Evolutionary conservation across 768 basidiomycete species (phyloP).

Genomic region (Serendipita indica): DNA sequence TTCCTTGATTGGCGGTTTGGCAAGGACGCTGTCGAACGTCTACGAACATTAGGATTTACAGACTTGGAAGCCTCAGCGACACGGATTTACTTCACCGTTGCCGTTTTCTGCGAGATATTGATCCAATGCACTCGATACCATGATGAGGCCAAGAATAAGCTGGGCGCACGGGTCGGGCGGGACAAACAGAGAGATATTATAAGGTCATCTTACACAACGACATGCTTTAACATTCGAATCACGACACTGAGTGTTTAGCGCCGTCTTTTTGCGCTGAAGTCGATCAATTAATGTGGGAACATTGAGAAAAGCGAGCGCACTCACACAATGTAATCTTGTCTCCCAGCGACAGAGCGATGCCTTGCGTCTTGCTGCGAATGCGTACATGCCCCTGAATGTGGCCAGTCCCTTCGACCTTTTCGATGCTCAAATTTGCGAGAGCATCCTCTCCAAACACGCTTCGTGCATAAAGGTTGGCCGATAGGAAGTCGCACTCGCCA

Average conservation of each 20-base stretch:
- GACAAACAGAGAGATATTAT: background rate
- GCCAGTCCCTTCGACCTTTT: slow-evolving; percentile 62
- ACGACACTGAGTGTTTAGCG: background rate
- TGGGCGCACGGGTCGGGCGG: background rate
- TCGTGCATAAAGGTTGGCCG: slow-evolving; percentile 91
- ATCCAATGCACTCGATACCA: background rate
- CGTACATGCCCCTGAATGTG: slow-evolving; percentile 84
- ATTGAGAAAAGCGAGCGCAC: slow-evolving; percentile 12
- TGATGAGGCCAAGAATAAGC: background rate
- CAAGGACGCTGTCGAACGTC: background rate
- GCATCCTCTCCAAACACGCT: slow-evolving; percentile 95
- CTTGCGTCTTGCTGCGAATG: slow-evolving; percentile 94
- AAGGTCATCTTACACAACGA: no score
- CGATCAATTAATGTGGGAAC: background rate
- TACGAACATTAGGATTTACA: background rate
- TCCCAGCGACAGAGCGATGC: slow-evolving; percentile 88
- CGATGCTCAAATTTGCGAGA: slow-evolving; percentile 85
- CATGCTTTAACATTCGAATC: no score
- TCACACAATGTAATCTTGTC: slow-evolving; percentile 62
- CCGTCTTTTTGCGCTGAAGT: slow-evolving; percentile 12
- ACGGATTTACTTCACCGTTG: slow-evolving; percentile 1
- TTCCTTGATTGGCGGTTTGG: slow-evolving; percentile 1
- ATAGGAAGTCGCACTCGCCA: slow-evolving; percentile 93
- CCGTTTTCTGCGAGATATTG: background rate
- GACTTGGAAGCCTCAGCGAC: background rate